These are phyloP conservation scores for Mycosphaerella arachidis DNA, from an alignment of 2,329 filamentous ascomycete species.

Conservation along the genomic window DNA sequence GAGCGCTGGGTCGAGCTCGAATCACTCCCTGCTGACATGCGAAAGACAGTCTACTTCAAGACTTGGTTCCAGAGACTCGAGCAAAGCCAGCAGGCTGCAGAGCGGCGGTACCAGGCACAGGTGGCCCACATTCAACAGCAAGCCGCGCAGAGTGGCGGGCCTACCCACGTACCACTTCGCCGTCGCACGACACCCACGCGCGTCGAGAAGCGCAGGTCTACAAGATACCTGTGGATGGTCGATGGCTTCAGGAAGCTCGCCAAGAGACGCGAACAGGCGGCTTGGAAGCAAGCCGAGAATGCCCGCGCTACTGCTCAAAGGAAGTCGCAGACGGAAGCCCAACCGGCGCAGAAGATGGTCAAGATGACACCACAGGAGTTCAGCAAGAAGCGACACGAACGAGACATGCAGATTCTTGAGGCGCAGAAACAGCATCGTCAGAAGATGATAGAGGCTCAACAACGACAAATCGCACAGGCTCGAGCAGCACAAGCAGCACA, in stretches of 20 bases:
- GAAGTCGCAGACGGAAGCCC: conserved; percentile 53
- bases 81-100: conserved; percentile 56
- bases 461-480: conserved; percentile 36
- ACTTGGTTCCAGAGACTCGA: conserved; percentile 62
- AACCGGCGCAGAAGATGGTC: conserved; percentile 32
- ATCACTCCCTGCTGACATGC: conserved; percentile 86
- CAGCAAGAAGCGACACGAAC: conserved; percentile 80
- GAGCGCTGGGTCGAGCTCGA: conserved; percentile 93
- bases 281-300: conserved; percentile 80
- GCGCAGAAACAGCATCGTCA: conserved; percentile 36
- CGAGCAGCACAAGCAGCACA: conserved; percentile 23
- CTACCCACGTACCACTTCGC: conserved; percentile 51
- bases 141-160: conserved; percentile 38
- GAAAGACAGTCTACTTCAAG: conserved; percentile 92
- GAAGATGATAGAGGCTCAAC: conserved; percentile 31
- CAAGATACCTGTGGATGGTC: conserved; percentile 81
- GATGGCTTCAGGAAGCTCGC: conserved; percentile 94
- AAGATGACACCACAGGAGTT: conserved; percentile 81
- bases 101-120: conserved; percentile 54
- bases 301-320: conserved; percentile 68
- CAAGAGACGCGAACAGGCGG: conserved; percentile 81
- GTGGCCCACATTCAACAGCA: conserved; percentile 51
- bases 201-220: conserved; percentile 80
- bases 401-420: conserved; percentile 61
- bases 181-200: conserved; percentile 73